Conservation (phyloP, 1,284 basidiomycete genomes). For the Sutorius eximius region DNA sequence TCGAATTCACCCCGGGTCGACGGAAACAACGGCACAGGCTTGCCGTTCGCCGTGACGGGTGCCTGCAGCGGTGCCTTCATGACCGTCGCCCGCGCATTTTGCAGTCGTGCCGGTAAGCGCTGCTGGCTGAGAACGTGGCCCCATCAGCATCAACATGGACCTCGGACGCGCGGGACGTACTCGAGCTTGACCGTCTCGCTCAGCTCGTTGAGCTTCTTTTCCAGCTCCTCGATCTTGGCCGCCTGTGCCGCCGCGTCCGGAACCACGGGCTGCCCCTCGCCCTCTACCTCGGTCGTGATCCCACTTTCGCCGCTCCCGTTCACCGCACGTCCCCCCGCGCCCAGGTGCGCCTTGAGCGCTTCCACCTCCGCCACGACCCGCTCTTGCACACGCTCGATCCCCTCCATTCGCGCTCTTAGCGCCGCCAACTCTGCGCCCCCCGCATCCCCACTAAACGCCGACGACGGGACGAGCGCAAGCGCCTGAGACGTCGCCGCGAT, state of each 20-base stretch:
- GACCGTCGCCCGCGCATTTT: constrained; percentile 25
- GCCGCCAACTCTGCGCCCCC: constrained; percentile 3
- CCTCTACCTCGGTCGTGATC: neutral
- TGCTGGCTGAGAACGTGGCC: constrained; percentile 6
- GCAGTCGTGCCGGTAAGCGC: constrained; percentile 20
- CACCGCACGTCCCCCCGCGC: neutral
- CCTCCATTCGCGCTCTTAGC: constrained; percentile 13
- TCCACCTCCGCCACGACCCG: constrained; percentile 15
- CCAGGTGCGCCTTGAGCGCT: constrained; percentile 14
- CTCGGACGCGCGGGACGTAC: constrained; percentile 3
- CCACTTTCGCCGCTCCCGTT: neutral
- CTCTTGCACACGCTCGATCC: constrained; percentile 21
- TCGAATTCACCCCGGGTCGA: constrained; percentile 22
- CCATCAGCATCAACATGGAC: no score
- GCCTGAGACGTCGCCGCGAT: constrained; percentile 42
- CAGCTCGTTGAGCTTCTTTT: constrained; percentile 23
- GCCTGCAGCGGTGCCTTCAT: constrained; percentile 20
- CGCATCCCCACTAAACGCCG: constrained; percentile 12
- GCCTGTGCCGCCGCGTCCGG: neutral
- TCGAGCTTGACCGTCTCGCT: constrained; percentile 23
- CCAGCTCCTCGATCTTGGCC: constrained; percentile 19
- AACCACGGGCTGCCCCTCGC: neutral
- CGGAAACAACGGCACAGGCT: constrained; percentile 20
- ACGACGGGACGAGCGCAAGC: constrained; percentile 32
- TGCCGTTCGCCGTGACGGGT: constrained; percentile 15